Percentiles rank a stretch among this genome's conserved stretches.
Conservation (phyloP, 805 yeast species). For the Priceomyces carsonii region DNA sequence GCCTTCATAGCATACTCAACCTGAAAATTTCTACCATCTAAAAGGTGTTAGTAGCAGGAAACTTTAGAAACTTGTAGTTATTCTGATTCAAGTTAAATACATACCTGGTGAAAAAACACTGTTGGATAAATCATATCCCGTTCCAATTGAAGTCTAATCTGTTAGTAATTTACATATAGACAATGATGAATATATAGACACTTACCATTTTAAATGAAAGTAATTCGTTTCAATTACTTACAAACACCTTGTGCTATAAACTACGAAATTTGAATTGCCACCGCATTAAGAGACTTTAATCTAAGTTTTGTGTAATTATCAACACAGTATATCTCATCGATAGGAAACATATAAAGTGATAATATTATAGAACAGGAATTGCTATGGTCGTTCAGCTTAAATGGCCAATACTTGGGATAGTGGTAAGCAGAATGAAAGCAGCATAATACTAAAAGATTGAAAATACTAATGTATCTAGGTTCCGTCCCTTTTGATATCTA, state of each 20-base stretch:
- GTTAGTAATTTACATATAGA: too few species aligned
- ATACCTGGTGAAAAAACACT: slow-evolving; percentile 84
- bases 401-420: slow-evolving; percentile 53
- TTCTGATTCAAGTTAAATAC: slow-evolving; percentile 16
- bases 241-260: too few species aligned
- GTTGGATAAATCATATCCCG: slow-evolving; percentile 98
- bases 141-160: slow-evolving; percentile 85
- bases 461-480: slow-evolving; percentile 43
- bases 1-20: slow-evolving; percentile 98
- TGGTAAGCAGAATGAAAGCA: slow-evolving; percentile 24
- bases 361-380: too few species aligned
- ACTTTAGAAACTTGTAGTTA: neutral
- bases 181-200: too few species aligned
- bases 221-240: slow-evolving; percentile 1
- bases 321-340: neutral
- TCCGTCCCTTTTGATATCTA: slow-evolving; percentile 60
- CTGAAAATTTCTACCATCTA: slow-evolving; percentile 92
- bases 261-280: slow-evolving; percentile 9
- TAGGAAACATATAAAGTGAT: too few species aligned
- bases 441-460: too few species aligned
- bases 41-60: slow-evolving; percentile 44
- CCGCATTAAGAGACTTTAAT: slow-evolving; percentile 8
- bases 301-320: slow-evolving; percentile 11
- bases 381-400: slow-evolving; percentile 38
- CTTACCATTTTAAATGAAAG: slow-evolving; percentile 9